A percentile compares a stretch with the other conserved stretches of the same genome.
Evolutionary conservation across 768 basidiomycete species (phyloP).

Genomic region (Xerocomellus chrysenteron): DNA sequence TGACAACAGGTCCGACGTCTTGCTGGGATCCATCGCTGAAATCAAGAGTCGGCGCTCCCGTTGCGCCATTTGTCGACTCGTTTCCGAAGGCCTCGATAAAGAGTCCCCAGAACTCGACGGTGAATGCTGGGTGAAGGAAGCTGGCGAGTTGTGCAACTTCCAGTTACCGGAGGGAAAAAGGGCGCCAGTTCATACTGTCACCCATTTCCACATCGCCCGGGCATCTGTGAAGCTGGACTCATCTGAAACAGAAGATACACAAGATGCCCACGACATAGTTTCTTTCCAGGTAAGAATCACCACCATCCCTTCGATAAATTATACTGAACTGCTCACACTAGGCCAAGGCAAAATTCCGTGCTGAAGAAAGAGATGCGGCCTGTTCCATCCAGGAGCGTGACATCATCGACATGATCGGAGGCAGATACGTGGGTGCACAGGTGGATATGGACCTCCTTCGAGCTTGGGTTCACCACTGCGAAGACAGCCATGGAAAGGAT

Average conservation of each 20-base stretch:
- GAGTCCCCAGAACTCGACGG: constrained; percentile 9
- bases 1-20: not conserved
- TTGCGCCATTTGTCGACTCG: constrained; percentile 11
- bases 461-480: constrained; percentile 14
- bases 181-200: not conserved
- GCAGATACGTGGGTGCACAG: constrained; percentile 5
- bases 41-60: constrained; percentile 8
- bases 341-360: no score
- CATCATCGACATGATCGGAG: constrained; percentile 3
- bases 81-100: constrained; percentile 9
- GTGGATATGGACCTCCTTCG: constrained; percentile 1
- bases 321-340: no score
- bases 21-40: constrained; percentile 4
- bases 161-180: not conserved
- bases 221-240: no score
- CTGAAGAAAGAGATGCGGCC: no score
- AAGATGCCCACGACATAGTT: no score
- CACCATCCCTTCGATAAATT: no score
- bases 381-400: not conserved
- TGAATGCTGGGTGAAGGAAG: not conserved
- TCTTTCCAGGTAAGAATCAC: constrained; percentile 6
- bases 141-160: constrained; percentile 7
- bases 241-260: no score
- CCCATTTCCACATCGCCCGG: constrained; percentile 15
- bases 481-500: constrained; percentile 6